Evolutionary conservation across 2,329 filamentous ascomycete genomes (phyloP).

Genomic region (Bipolaris victoriae): DNA sequence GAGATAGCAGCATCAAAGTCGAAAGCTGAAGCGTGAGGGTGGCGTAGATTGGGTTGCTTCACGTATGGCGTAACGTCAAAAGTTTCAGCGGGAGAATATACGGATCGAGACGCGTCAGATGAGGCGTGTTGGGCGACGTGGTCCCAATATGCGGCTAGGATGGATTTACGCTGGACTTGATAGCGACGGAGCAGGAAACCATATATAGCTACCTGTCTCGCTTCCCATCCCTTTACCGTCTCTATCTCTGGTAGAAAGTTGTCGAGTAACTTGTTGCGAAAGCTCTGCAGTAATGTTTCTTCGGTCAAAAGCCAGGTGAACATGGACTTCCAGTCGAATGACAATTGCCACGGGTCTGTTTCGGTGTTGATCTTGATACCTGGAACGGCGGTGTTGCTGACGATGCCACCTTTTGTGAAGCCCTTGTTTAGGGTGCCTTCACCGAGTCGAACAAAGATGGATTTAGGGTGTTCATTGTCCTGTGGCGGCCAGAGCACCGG

Average conservation of each 20-base stretch:
- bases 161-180: neutral
- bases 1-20: neutral
- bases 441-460: neutral
- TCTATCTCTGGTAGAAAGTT: neutral
- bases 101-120: neutral
- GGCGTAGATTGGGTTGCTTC: neutral
- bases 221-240: no score
- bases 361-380: neutral
- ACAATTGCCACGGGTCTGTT: neutral
- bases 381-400: conserved; percentile 6
- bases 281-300: neutral
- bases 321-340: conserved; percentile 10
- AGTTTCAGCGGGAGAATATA: neutral
- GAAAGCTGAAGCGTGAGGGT: no score
- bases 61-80: neutral
- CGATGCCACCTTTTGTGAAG: conserved; percentile 7
- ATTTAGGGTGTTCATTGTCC: neutral
- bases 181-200: neutral
- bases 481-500: neutral
- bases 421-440: conserved; percentile 2
- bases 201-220: neutral
- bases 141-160: neutral
- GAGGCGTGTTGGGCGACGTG: neutral
- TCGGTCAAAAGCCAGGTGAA: conserved; percentile 12
- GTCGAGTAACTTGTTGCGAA: neutral